Base-by-base conservation (phyloP, 352 stramenopile species). In the Halophytophthora batemanensis region DNA sequence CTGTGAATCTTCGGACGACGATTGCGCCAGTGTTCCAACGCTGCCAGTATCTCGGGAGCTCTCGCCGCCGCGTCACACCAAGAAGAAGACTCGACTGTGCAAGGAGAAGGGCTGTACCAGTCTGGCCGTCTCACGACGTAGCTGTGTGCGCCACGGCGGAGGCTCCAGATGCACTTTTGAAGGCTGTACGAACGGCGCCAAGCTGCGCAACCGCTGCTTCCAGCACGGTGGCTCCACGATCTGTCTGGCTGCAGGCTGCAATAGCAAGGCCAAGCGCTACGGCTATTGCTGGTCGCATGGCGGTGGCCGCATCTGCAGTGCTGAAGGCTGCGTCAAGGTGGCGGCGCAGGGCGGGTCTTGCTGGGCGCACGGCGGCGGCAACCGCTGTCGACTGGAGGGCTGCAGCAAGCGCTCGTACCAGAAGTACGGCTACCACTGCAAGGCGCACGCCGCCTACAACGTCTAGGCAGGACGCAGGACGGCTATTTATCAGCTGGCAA, bases 221-320 rank as follows among this genome's bases (percentile, higher is more conserved):
- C 78, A 89, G 59, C 78, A 89, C 64, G 77, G 74, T 25, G 77
- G 77, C 35, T 86, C 71, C 33, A 87, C 86, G 35, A 84, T 71
- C 35, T 92, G 82, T 63, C 60, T 75, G 22, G 65, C 74, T 10
- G 66, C 82, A 2, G 69, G 74, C 37, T 92, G 82, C 67, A 71
- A 55, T 48, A 74, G 71, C 56, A 87, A 87, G 44, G 78, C 82
- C 58, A 90, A 90, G 60, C 79, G 78, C n/a, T 87, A 87, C 57
- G 82, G 82, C 45, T 77, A 86, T 60, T 92, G 82, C 66, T 90
- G 79, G 72, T 87, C 82, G 18, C 82, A 92, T 33, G 80, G 80
- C 43, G 82, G 82, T 45, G 82, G 79, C 35, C 71, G 70, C 49
- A 86, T 88, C 54, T 93, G 82, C 53, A 73, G 74, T 34, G 41